These are phyloP conservation scores for Gloeophyllum trabeum DNA, from an alignment of 768 basidiomycete species.

Conservation along the genomic window DNA sequence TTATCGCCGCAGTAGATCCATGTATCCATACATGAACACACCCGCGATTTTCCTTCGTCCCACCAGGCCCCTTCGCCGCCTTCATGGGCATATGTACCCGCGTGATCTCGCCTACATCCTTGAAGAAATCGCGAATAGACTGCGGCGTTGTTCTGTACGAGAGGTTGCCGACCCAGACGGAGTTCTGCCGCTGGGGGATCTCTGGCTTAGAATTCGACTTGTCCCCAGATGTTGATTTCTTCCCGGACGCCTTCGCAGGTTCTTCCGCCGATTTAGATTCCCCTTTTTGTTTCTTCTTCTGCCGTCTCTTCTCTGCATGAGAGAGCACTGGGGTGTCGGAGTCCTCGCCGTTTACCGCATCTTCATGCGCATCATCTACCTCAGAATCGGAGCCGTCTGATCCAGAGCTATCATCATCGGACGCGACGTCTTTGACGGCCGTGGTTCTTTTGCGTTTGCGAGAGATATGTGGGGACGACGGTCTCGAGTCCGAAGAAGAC, in stretches of 20 bases:
- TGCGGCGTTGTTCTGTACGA: slow-evolving; percentile 80
- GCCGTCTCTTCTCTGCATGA: slow-evolving; percentile 60
- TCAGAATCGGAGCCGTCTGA: slow-evolving; percentile 12
- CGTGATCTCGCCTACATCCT: slow-evolving; percentile 62
- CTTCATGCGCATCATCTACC: slow-evolving; percentile 10
- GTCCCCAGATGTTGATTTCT: slow-evolving; percentile 34
- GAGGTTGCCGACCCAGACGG: slow-evolving; percentile 94
- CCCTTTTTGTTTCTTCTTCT: slow-evolving; percentile 34
- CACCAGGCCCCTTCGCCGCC: slow-evolving; percentile 26
- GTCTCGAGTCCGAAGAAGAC: slow-evolving; percentile 7
- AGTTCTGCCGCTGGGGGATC: slow-evolving; percentile 58
- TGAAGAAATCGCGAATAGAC: slow-evolving; percentile 61
- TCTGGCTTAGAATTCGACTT: slow-evolving; percentile 8
- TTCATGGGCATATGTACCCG: slow-evolving; percentile 84
- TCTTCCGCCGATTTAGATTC: slow-evolving; percentile 16
- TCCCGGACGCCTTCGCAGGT: slow-evolving; percentile 15
- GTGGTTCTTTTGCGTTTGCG: slow-evolving; percentile 7
- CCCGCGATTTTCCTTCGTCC: slow-evolving; percentile 65
- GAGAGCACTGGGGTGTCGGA: slow-evolving; percentile 47
- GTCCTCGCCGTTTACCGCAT: slow-evolving; percentile 7
- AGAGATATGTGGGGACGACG: slow-evolving; percentile 4
- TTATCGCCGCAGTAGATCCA: no score
- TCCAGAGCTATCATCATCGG: slow-evolving; percentile 5
- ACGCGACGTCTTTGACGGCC: background rate
- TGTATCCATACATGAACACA: slow-evolving; percentile 27